Conservation (phyloP, 305 asterid genomes). For the Caryopteris hybrid region DNA sequence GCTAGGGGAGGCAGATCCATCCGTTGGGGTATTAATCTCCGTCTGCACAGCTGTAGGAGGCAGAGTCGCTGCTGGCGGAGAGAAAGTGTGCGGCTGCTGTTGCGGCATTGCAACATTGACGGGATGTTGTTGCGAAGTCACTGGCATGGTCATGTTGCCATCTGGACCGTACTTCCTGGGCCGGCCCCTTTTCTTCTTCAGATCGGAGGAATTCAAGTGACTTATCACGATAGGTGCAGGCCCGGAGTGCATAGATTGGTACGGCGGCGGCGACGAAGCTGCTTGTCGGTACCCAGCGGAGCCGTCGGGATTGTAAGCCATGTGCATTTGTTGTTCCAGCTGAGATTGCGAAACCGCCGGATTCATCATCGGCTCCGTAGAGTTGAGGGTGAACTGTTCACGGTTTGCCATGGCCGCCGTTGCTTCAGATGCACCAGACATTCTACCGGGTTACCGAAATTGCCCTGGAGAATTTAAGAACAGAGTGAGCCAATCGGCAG, state of each 20-base stretch:
- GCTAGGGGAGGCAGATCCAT: slow-evolving; percentile 27
- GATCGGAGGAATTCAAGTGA: slow-evolving; percentile 8
- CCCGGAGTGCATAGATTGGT: slow-evolving; percentile 21
- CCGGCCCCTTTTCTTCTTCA: slow-evolving; percentile 39
- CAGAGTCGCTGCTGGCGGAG: slow-evolving; percentile 10
- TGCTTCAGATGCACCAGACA: slow-evolving; percentile 30
- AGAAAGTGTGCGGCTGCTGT: slow-evolving; percentile 19
- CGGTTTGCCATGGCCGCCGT: slow-evolving; percentile 18
- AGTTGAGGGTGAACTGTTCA: slow-evolving; percentile 15
- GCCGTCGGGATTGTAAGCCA: slow-evolving; percentile 3
- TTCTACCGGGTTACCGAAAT: not conserved
- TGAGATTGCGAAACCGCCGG: slow-evolving; percentile 21
- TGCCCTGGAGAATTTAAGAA: not conserved
- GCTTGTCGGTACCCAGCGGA: slow-evolving; percentile 11
- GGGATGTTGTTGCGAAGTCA: slow-evolving; percentile 2
- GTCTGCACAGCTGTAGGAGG: slow-evolving; percentile 2
- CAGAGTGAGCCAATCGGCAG: not conserved
- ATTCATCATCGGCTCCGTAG: slow-evolving; percentile 10
- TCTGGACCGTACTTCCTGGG: slow-evolving; percentile 42
- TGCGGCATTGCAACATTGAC: not conserved
- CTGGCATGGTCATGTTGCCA: slow-evolving; percentile 12
- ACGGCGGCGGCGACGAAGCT: slow-evolving; percentile 25
- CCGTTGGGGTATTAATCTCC: slow-evolving; percentile 11
- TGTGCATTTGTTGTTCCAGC: slow-evolving; percentile 23
- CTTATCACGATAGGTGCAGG: not conserved